Percentiles rank a stretch among this genome's conserved stretches.
phyloP scores from a whole-genome alignment of 208 protist genomes.

The Leishmania tropica region DNA sequence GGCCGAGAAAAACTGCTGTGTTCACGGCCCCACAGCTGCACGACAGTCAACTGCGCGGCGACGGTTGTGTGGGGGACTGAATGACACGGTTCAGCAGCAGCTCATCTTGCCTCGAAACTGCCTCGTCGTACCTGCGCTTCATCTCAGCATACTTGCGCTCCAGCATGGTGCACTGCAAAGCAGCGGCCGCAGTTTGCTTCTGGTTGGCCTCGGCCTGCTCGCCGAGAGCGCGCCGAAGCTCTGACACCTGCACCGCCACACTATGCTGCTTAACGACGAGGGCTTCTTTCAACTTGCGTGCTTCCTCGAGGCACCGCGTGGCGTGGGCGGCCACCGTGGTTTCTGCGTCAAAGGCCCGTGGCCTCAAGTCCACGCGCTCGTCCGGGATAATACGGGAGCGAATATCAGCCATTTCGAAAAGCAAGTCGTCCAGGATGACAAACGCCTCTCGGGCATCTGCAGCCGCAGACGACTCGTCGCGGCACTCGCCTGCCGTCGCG shows the following conservation, averaged over 20 bases:
- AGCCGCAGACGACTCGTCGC: not conserved
- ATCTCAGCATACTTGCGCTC: conserved; percentile 11
- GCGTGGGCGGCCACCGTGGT: conserved; percentile 21
- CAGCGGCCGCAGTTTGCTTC: not conserved
- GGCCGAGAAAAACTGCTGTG: not conserved
- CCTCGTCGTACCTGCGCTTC: conserved; percentile 5
- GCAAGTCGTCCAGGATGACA: conserved; percentile 26
- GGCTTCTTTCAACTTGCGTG: conserved; percentile 22
- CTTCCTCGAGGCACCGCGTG: conserved; percentile 24
- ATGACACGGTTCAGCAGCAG: conserved; percentile 21
- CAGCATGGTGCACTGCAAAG: conserved; percentile 7
- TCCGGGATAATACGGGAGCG: conserved; percentile 14
- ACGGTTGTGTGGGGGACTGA: conserved; percentile 4
- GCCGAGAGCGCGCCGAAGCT: conserved; percentile 23
- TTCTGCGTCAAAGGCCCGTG: conserved; percentile 8
- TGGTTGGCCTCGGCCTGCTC: conserved; percentile 16
- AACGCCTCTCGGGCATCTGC: conserved; percentile 22
- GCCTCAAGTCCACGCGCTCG: conserved; percentile 15
- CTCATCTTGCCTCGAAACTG: not conserved
- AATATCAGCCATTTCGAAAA: conserved; percentile 39
- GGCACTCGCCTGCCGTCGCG: not conserved
- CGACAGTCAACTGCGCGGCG: not conserved
- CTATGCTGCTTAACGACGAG: conserved; percentile 24
- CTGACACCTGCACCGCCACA: conserved; percentile 10
- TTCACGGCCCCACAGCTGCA: not conserved